Evolutionary conservation across 805 yeast genomes (phyloP), one percentile per base, ranked within the genome.

Genomic region (Nakazawaea siamensis): DNA sequence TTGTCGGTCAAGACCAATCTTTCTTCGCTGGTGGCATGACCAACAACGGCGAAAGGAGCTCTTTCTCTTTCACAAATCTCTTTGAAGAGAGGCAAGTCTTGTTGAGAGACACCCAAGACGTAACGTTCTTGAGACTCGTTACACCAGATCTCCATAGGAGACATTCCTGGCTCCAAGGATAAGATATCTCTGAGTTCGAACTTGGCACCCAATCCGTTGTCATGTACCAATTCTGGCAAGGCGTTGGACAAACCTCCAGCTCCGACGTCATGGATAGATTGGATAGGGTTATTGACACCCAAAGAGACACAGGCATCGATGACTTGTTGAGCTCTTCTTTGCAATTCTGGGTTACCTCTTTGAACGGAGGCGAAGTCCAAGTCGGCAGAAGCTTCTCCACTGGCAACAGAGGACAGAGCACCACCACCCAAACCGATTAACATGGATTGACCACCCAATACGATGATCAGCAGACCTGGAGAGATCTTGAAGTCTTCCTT

Each of bases 121-220:
- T 88, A 92, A 59, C 99, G 79, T 61, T 92, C 99, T 64, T 92
- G 99, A 2, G 97, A 92, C 63, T 92, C 98, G 51, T 94, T 90
- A 73, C 99, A 92, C 99, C 99, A 92, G 44, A 92, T 86, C 66
- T 92, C 98, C 95, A 92, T 85, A 37, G 99, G 97, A 4, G 97
- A 90, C 97, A 92, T 86, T 39, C 97, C 94, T 32, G 95, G 94
- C 59, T 92, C 99, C 45, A 87, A 71, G 24, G 87, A 80, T 38
- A 94, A 73, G 38, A 92, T 80, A 37, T 88, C 82, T 61, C 99
- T 77, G 45, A 92, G 70, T 59, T 92, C 96, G 44, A 92, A 92
- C 44, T 57, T 69, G 19, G 96, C 99, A 56, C 99, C 99, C 43
- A 92, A 70, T 45, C 83, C 92, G 56, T 92, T 92, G 58, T 92